Evolutionary conservation across 1,284 basidiomycete species (phyloP), one percentile per base, ranked within the genome.

Genomic region (Austroboletus novae-zelandiae): DNA sequence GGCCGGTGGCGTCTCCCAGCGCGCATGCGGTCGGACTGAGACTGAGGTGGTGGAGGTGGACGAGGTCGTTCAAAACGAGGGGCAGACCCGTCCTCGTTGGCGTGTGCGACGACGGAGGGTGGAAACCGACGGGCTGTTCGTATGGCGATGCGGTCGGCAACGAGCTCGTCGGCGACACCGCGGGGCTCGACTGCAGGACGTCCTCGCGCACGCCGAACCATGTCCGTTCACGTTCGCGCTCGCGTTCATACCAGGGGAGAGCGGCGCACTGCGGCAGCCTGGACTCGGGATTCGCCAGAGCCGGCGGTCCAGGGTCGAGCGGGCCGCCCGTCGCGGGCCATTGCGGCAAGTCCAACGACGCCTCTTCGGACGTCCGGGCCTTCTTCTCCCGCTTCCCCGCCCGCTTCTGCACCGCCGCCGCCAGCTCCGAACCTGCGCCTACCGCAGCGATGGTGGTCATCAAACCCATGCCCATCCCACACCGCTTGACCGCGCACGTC

Each of bases 401-500:
- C 25, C 46, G 47, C 37, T 10, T 48, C 10, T 44, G 48, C 14
- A 27, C 20, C 39, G 17, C 18, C 17, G 31, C 9, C 23, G 20
- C 20, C 20, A 23, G 3, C 20, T 23, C 3, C 20, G 20, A 5
- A 23, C 20, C 20, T 5, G 20, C 20, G 20, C 20, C 20, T 5
- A 15, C 3, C 7, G 40, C 49, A 15, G 31, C 11, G 7, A 32
- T 56, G 3, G 30, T 32, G 3, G 30, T 32, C 6, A 25, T 18
- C 13, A 27, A 15, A 1, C 30, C 36, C 3, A 35, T 14, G 1
- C 29, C 17, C 9, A 30, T 51, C 61, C 70, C 70, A 34, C 66
- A 62, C 56, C 71, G 68, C 66, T 76, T 77, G 50, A 59, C 51
- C 32, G 60, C 72, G 57, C 89, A 91, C 10, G 84, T 83, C 9